Conservation (phyloP, 2,329 filamentous ascomycete genomes). For the Sporothrix humicola region DNA sequence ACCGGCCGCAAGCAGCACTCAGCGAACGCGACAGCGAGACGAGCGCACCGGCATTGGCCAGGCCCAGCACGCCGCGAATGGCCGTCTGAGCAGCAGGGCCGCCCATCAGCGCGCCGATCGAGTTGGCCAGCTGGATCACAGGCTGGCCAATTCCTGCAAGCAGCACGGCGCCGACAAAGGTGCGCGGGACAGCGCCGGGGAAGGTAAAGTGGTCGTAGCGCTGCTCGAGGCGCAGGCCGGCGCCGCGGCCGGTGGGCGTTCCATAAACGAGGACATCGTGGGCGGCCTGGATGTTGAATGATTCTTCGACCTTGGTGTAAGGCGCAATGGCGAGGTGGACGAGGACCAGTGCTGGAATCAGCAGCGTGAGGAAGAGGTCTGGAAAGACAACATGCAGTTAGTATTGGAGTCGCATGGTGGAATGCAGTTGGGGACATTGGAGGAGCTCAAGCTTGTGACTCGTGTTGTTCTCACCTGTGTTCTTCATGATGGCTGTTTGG, state of each 20-base stretch:
- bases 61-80: constrained; percentile 77
- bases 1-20: constrained; percentile 68
- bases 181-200: constrained; percentile 87
- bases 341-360: constrained; percentile 68
- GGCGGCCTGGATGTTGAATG: constrained; percentile 92
- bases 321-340: constrained; percentile 76
- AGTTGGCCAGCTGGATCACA: constrained; percentile 58
- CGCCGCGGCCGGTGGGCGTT: constrained; percentile 63
- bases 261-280: constrained; percentile 89
- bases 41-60: constrained; percentile 74
- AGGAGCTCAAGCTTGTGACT: neutral
- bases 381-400: constrained; percentile 25
- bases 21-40: constrained; percentile 69
- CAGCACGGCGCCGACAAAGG: constrained; percentile 81
- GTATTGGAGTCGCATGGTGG: neutral
- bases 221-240: constrained; percentile 58
- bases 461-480: constrained; percentile 14
- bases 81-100: constrained; percentile 60
- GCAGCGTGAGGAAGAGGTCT: constrained; percentile 57
- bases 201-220: constrained; percentile 91
- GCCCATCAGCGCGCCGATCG: constrained; percentile 40
- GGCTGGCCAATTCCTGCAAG: constrained; percentile 76
- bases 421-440: neutral
- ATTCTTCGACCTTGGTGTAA: constrained; percentile 98
- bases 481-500: neutral